Evolutionary conservation across 2,329 filamentous ascomycete species (phyloP).

Genomic region (Colletotrichum incanum): DNA sequence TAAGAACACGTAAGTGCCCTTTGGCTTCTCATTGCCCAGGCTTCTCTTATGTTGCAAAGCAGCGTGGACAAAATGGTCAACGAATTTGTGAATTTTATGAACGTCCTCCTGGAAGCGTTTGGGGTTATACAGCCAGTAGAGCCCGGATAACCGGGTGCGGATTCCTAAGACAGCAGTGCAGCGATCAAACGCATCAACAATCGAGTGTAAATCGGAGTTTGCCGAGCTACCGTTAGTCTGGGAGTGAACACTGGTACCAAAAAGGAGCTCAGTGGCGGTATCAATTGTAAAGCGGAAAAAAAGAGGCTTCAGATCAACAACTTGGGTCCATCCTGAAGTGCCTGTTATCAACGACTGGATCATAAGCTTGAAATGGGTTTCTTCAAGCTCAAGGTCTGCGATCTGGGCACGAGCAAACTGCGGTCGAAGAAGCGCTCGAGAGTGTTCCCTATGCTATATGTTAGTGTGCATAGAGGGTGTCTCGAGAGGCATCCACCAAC

Average conservation of each 20-base stretch:
- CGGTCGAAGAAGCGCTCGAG: slow-evolving; percentile 54
- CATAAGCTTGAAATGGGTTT: too few species aligned
- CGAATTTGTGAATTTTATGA: neutral
- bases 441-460: slow-evolving; percentile 49
- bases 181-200: too few species aligned
- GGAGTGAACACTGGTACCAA: neutral
- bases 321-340: slow-evolving; percentile 19
- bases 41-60: neutral
- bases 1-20: neutral
- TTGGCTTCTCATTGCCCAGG: too few species aligned
- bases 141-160: too few species aligned
- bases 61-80: slow-evolving; percentile 58
- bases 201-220: too few species aligned
- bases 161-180: too few species aligned
- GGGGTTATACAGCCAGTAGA: too few species aligned
- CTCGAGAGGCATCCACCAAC: too few species aligned
- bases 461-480: too few species aligned
- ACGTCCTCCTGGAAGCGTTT: too few species aligned
- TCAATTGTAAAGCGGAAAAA: slow-evolving; percentile 66
- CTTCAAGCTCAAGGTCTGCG: slow-evolving; percentile 44
- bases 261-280: slow-evolving; percentile 68
- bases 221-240: too few species aligned
- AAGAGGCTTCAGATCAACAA: slow-evolving; percentile 61
- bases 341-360: slow-evolving; percentile 48
- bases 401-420: slow-evolving; percentile 53